Evolutionary conservation across 1,139 yeast species (phyloP).

Genomic region (Scheffersomyces parashehatae): DNA sequence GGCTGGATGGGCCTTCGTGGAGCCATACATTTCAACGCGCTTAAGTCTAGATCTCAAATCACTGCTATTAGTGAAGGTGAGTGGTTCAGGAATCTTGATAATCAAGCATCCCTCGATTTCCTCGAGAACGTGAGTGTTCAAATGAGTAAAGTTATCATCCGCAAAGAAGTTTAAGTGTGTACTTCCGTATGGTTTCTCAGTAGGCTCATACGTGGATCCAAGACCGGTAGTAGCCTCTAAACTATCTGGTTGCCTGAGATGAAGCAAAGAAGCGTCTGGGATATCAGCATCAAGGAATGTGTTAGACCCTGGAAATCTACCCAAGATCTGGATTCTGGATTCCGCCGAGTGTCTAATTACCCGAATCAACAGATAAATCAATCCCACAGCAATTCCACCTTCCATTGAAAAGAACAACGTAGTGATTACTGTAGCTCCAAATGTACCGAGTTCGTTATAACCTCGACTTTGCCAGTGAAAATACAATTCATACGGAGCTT

Average conservation of each 20-base stretch:
- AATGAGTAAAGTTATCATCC: slow-evolving; percentile 37
- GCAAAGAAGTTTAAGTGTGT: slow-evolving; percentile 34
- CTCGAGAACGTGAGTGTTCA: slow-evolving; percentile 50
- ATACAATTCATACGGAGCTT: slow-evolving; percentile 76
- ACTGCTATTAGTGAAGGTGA: slow-evolving; percentile 87
- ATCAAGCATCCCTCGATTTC: slow-evolving; percentile 85
- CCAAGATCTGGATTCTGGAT: slow-evolving; percentile 87
- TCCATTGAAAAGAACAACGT: slow-evolving; percentile 85
- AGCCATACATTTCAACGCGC: slow-evolving; percentile 82
- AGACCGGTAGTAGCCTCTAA: slow-evolving; percentile 2
- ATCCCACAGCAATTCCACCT: slow-evolving; percentile 86
- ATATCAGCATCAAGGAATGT: slow-evolving; percentile 78
- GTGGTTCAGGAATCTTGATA: slow-evolving; percentile 87
- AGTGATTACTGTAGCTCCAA: slow-evolving; percentile 66
- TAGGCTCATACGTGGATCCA: slow-evolving; percentile 6
- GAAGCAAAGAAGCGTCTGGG: slow-evolving; percentile 8
- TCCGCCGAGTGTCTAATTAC: slow-evolving; percentile 83
- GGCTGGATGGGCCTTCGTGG: slow-evolving; percentile 83
- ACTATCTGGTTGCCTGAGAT: background rate
- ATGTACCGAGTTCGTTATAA: slow-evolving; percentile 73
- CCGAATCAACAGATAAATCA: slow-evolving; percentile 73
- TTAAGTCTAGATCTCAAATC: slow-evolving; percentile 75
- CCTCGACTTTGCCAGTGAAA: slow-evolving; percentile 80
- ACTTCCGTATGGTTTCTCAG: slow-evolving; percentile 5
- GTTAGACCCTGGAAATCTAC: slow-evolving; percentile 77